Conservation (phyloP, 148 eudicot genomes). For the Fallopia convolvulus region DNA sequence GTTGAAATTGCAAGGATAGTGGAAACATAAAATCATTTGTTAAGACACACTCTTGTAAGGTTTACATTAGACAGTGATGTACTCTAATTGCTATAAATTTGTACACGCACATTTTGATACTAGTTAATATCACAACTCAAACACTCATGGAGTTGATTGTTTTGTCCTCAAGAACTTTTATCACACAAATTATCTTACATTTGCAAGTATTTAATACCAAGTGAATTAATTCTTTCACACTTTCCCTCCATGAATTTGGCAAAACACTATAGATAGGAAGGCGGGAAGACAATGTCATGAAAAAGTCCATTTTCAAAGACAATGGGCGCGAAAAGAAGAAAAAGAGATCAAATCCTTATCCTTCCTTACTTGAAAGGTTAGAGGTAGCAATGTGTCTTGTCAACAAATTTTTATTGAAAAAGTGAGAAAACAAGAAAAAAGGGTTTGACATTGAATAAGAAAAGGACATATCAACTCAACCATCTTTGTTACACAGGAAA, state of each 20-base stretch:
- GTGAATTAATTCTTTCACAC: neutral
- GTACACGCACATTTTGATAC: neutral
- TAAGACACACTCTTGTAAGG: too few relatives aligned
- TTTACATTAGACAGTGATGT: too few relatives aligned
- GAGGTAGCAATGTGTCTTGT: constrained; percentile 1
- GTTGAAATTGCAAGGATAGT: too few relatives aligned
- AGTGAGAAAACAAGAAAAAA: constrained; percentile 2
- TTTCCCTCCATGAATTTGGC: neutral
- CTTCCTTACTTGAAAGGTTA: neutral
- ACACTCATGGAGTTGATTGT: too few relatives aligned
- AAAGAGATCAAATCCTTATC: neutral
- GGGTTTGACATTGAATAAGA: constrained; percentile 13
- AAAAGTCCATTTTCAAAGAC: neutral
- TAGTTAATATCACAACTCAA: neutral
- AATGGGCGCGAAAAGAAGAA: neutral
- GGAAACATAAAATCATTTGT: neutral
- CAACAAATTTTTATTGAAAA: neutral
- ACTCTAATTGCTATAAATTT: too few relatives aligned
- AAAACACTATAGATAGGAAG: neutral
- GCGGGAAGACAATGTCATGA: constrained; percentile 1
- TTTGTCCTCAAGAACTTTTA: neutral
- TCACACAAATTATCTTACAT: neutral
- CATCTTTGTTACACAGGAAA: constrained; percentile 7
- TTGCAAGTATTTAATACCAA: neutral
- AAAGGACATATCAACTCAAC: constrained; percentile 15